Base-by-base conservation (phyloP, 2,329 filamentous ascomycete species). In the Exophiala sp. region DNA sequence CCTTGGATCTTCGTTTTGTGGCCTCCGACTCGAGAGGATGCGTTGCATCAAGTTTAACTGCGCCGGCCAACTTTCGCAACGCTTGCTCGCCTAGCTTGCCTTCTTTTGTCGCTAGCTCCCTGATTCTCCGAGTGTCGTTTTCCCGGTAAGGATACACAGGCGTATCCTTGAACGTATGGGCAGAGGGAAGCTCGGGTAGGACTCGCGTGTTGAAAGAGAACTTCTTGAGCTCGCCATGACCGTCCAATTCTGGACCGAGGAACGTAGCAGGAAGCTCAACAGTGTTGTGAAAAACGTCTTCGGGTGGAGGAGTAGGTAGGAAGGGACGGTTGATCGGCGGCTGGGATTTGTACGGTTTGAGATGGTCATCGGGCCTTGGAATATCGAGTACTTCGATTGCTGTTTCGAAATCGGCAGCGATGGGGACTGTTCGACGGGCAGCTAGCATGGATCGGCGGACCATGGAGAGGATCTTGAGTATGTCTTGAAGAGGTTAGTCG, bases 11-110 rank as follows among this genome's bases (percentile, higher is more conserved):
- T 62, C 72, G 72, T 47, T 29, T 56, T 10, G 51, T 42, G 8
- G n/a, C 20, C 16, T 75, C 70, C 42, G 68, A 66, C 35, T 70
- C 73, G 24, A 71, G 69, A 11, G 70, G 69, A 47, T 72, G 72
- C 2, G 66, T 63, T 34, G 73, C 67, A 18, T 71, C 71, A 46
- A 74, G 65, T 55, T 74, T 60, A 10, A 71, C 72, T 1, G 76
- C 76, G 21, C 79, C 78, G 3, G 78, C 75, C 65, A 87, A 71
- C 63, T 82, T 85, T 45, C 84, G 73, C 58, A 87, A 68, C 16
- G 83, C 83, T 63, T 85, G 80, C 66, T 87, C 84, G 6, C 83
- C 84, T 55, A 84, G 68, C 42, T 85, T 77, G 11, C 83, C 83
- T 65, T 87, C 84, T 63, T 85, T 78, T 3, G 83, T 85, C 3